Evolutionary conservation across 2,329 filamentous ascomycete genomes (phyloP), one percentile per base, ranked within the genome.

Genomic region (Macrophomina tecta): DNA sequence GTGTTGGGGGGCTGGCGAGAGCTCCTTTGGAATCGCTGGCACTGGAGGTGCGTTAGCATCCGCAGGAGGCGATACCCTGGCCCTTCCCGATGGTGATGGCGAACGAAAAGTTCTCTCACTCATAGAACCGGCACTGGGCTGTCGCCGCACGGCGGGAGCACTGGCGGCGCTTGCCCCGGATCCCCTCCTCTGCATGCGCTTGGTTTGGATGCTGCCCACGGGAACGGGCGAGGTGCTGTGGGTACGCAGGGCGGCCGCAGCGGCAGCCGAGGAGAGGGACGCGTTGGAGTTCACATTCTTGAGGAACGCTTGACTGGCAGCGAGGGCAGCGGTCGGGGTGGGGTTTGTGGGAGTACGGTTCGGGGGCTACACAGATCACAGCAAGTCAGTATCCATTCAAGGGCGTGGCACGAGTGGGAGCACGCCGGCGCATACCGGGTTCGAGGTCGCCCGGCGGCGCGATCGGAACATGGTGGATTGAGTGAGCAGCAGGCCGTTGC

Each of bases 101-200:
- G 90, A 91, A 71, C 94, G 89, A 78, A 97, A 97, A 0, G 93
- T 94, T 67, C 94, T 88, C 76, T 94, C 91, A 36, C 88, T 90
- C 94, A 98, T 97, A 60, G 93, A 97, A 28, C 89, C 86, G 34
- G 86, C 86, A 79, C 94, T 89, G 85, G 68, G 94, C 81, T 63
- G 77, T 69, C 78, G 69, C 69, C 75, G 82, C 81, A 79, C 66
- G 9, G 66, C 66, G 5, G 69, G 67, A 5, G 69, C 79, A 70
- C 77, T 80, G 67, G 80, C 77, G 68, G 80, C 80, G 40, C 65
- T 62, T 70, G 85, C 87, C 49, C 86, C 80, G 0, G 93, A 97
- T 62, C 85, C 85, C 77, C 93, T 88, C 72, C 92, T 88, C 68
- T 88, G 78, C 75, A 91, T 94, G 75, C 94, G 91, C 82, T 94